Conservation (phyloP, 176 grass and related monocot genomes). For the Saccharum officinarum region DNA sequence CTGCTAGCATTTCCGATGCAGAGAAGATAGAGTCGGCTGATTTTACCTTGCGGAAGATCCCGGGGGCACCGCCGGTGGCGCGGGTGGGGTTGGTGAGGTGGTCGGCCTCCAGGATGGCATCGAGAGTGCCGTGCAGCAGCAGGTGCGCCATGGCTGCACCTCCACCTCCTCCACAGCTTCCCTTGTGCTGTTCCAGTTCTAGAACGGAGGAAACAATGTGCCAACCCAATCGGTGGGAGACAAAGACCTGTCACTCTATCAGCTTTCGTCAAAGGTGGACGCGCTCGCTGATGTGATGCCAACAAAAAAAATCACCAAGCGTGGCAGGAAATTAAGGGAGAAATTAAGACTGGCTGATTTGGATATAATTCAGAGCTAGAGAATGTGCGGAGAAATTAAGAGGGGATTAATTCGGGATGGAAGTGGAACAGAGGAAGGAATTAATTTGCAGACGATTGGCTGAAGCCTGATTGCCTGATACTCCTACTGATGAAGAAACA, state of each 20-base stretch:
- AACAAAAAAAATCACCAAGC: neutral
- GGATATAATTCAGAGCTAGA: neutral
- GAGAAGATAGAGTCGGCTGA: neutral
- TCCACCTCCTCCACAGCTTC: neutral
- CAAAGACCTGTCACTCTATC: neutral
- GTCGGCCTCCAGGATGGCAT: slow-evolving; percentile 66
- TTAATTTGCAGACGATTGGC: neutral
- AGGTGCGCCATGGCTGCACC: slow-evolving; percentile 54
- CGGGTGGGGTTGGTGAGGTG: slow-evolving; percentile 45
- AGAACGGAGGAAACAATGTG: slow-evolving; percentile 17
- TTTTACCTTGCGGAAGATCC: slow-evolving; percentile 67
- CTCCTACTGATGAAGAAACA: neutral
- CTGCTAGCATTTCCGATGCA: neutral
- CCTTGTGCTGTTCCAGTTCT: neutral
- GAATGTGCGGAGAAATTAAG: slow-evolving; percentile 7
- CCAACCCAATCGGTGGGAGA: slow-evolving; percentile 11
- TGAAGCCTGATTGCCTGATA: neutral
- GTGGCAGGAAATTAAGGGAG: neutral
- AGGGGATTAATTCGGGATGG: neutral
- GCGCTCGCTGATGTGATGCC: neutral
- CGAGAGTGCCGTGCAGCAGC: slow-evolving; percentile 70
- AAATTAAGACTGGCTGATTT: slow-evolving; percentile 8
- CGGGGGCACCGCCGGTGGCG: slow-evolving; percentile 46
- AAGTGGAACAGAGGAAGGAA: neutral
- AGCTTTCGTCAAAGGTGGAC: neutral